Percentiles rank a stretch among this genome's conserved stretches.
Evolutionary conservation across 1,284 basidiomycete species (phyloP).

Genomic region (Tilletiopsis washingtonensis): DNA sequence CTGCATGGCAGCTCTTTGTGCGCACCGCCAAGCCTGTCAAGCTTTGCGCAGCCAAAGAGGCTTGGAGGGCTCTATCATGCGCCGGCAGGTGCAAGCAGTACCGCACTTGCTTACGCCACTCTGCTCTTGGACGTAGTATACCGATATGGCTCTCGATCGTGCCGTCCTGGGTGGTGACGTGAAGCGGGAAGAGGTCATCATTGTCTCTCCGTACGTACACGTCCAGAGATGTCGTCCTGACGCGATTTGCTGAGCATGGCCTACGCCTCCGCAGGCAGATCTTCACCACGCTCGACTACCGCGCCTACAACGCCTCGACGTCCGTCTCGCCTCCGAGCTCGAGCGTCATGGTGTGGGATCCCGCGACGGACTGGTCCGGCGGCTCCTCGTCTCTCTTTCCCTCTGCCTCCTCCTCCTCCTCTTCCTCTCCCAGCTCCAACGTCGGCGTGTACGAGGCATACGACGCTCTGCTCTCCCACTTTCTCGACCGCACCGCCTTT

Average conservation of each 20-base stretch:
- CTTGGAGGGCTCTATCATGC: neutral
- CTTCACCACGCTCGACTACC: conserved; percentile 22
- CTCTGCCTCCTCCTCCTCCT: conserved; percentile 17
- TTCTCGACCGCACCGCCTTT: conserved; percentile 23
- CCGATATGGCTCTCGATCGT: conserved; percentile 24
- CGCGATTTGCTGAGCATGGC: no score
- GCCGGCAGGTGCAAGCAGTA: no score
- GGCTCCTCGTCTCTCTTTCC: conserved; percentile 23
- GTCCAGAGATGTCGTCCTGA: no score
- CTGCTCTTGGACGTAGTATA: conserved; percentile 9
- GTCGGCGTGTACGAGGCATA: conserved; percentile 28
- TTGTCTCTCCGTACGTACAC: conserved; percentile 22
- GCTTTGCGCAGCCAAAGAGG: no score
- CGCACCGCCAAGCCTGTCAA: no score
- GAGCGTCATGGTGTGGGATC: conserved; percentile 23
- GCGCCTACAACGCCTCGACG: conserved; percentile 27
- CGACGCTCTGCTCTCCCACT: conserved; percentile 25
- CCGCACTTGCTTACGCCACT: neutral
- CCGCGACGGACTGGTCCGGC: conserved; percentile 25
- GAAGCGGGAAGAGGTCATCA: conserved; percentile 26
- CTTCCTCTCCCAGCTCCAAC: conserved; percentile 15
- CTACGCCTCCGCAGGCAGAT: conserved; percentile 14
- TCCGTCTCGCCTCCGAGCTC: conserved; percentile 11
- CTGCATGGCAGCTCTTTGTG: no score
- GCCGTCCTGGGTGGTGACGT: conserved; percentile 23